Conservation (phyloP, 139 green algal genomes). For the Eudorina sp. region DNA sequence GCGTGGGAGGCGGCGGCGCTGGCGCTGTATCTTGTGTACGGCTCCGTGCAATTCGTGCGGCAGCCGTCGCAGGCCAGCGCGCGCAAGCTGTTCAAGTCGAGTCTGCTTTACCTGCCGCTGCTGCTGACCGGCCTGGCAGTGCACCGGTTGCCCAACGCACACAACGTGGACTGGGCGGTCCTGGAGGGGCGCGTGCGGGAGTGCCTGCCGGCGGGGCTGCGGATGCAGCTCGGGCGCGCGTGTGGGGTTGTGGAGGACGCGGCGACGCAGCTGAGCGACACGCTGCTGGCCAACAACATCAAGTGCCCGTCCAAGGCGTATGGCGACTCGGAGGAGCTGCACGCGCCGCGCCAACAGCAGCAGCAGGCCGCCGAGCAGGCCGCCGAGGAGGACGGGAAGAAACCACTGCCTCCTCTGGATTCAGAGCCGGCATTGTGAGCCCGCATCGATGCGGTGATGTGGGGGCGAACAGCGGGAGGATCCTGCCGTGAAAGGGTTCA, state of each 20-base stretch:
- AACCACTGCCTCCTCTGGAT: too few relatives aligned
- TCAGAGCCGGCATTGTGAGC: too few relatives aligned
- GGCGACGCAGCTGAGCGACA: neutral
- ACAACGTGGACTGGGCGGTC: conserved; percentile 8
- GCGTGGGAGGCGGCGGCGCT: conserved; percentile 80
- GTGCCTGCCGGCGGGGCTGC: neutral
- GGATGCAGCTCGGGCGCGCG: neutral
- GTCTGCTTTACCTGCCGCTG: conserved; percentile 93
- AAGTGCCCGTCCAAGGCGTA: conserved; percentile 47
- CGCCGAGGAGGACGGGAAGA: neutral
- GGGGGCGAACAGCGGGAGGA: too few relatives aligned
- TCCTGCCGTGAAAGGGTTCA: too few relatives aligned
- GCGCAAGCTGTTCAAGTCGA: conserved; percentile 88
- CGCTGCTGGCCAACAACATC: neutral
- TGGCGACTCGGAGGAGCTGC: conserved; percentile 36
- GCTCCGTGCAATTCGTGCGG: conserved; percentile 83
- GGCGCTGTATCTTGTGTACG: conserved; percentile 74
- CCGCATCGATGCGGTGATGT: too few relatives aligned
- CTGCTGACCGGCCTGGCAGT: conserved; percentile 88
- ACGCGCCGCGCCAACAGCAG: neutral
- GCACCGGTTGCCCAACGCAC: conserved; percentile 82
- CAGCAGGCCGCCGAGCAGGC: neutral
- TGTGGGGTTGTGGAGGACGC: conserved; percentile 21
- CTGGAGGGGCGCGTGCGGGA: neutral
- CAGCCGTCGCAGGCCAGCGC: conserved; percentile 67